phyloP scores from a whole-genome alignment of 2,329 filamentous ascomycete genomes.

The Pleurostoma richardsiae region DNA sequence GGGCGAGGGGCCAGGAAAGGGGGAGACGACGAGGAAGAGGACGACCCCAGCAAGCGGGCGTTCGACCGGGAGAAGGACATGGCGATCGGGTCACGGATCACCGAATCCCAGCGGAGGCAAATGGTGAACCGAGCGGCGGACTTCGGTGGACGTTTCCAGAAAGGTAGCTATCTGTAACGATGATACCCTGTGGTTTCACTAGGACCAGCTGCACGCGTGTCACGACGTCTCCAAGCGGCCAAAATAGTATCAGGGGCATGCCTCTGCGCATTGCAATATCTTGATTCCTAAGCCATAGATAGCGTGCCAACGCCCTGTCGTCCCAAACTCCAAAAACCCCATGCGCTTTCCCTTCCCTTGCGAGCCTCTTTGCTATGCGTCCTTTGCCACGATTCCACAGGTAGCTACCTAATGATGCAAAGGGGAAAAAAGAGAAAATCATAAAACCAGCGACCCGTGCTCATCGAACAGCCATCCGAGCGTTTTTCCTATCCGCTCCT shows the following conservation, averaged over 20 bases:
- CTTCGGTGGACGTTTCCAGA: conserved; percentile 77
- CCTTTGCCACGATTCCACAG: too few species aligned
- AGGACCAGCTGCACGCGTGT: neutral
- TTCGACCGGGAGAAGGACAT: conserved; percentile 97
- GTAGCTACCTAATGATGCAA: too few species aligned
- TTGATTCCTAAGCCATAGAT: neutral
- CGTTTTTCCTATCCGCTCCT: too few species aligned
- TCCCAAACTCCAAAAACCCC: neutral
- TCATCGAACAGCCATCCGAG: too few species aligned
- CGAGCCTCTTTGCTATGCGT: neutral
- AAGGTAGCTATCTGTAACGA: conserved; percentile 58
- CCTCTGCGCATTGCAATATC: neutral
- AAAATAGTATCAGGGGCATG: neutral
- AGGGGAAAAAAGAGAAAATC: too few species aligned
- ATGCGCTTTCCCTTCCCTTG: neutral
- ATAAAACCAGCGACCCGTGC: too few species aligned
- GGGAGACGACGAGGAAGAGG: conserved; percentile 60
- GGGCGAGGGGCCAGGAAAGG: conserved; percentile 8
- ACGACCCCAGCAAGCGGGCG: conserved; percentile 82
- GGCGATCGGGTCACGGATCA: conserved; percentile 67
- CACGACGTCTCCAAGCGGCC: neutral
- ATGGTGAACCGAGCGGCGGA: conserved; percentile 74
- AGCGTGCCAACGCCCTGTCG: neutral
- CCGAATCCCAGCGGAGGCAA: conserved; percentile 68
- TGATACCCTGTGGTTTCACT: neutral